Base-by-base conservation (phyloP, 768 basidiomycete species). In the Gloeophyllum trabeum region DNA sequence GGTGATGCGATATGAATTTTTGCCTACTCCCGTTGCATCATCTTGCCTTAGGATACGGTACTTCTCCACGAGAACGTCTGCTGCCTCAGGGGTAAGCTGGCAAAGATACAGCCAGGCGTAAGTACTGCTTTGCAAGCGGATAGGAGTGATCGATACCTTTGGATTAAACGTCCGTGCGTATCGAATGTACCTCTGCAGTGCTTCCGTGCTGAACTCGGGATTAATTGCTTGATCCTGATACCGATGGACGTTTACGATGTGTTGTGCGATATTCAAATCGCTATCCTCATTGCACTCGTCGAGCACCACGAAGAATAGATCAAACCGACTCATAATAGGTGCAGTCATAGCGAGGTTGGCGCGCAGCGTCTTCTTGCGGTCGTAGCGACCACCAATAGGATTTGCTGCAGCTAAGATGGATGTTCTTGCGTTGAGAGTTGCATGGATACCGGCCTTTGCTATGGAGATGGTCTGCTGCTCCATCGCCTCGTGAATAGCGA, bases 381-480 rank as follows among this genome's bases (percentile, higher is more conserved):
- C 94, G 53, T 99, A 99, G 45, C 96, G 70, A 10, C 96, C 96
- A 3, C 92, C 87, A n/a, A 97, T 70, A 4, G 96, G 96, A 62
- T 99, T 99, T 4, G 96, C 94, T 21, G 96, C 96, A 1, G 96
- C 96, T 20, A 99, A 77, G 48, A 99, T 98, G 3, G 90, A 93
- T 0, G 96, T 98, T 7, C 96, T 80, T 1, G 96, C 96, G 53
- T 99, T 99, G 42, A 99, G 73, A 0, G 96, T 99, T 0, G 96
- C 94, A 53, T 98, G 94, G 50, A 99, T 99, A 43, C 96, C 96
- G 2, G 96, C 96, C 60, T 99, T 99, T 32, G 96, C 96, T 48
- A 98, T 97, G 22, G 92, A 96, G 52, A 98, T 97, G 1, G 94
- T 98, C 65, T 97, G 93, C 64, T 98, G 94, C 79, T 98, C 94